Percentiles rank a stretch among this genome's conserved stretches.
These are phyloP conservation scores for Leptomonas pyrrhocoris DNA, from an alignment of 208 protist species.

Conservation along the genomic window DNA sequence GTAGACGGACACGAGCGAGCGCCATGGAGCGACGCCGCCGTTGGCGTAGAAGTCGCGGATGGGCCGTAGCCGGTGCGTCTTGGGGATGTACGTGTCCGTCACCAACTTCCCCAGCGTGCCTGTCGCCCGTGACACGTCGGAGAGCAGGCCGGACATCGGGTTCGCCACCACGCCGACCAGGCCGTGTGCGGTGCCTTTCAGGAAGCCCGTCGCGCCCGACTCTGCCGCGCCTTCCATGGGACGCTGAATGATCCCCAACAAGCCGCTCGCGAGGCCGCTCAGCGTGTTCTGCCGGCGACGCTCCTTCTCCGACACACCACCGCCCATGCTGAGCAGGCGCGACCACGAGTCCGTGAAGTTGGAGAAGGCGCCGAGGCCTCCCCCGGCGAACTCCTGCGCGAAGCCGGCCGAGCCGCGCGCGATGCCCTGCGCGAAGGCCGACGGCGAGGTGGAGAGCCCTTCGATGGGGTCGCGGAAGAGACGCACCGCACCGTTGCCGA, in stretches of 20 bases:
- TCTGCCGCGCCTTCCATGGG: constrained; percentile 86
- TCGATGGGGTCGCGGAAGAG: constrained; percentile 84
- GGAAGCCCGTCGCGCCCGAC: constrained; percentile 72
- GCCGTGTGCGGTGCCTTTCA: constrained; percentile 87
- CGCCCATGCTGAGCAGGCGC: constrained; percentile 63
- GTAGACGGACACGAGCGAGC: constrained; percentile 62
- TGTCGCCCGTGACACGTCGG: constrained; percentile 74
- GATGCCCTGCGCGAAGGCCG: constrained; percentile 76
- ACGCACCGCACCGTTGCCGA: constrained; percentile 80
- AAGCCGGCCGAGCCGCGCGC: constrained; percentile 76
- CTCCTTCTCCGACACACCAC: constrained; percentile 56
- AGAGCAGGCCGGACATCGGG: constrained; percentile 84
- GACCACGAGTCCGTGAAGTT: constrained; percentile 83
- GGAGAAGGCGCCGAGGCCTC: constrained; percentile 77
- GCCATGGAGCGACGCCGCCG: constrained; percentile 74
- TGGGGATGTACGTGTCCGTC: constrained; percentile 75
- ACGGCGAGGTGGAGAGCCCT: constrained; percentile 71
- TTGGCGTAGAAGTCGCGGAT: constrained; percentile 75
- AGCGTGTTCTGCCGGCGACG: constrained; percentile 59
- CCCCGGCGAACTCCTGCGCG: constrained; percentile 67
- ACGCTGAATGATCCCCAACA: constrained; percentile 82
- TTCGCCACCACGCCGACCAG: constrained; percentile 85
- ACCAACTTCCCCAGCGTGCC: constrained; percentile 65
- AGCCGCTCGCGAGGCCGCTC: constrained; percentile 62
- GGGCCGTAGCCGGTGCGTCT: constrained; percentile 59